Evolutionary conservation across 1,284 basidiomycete species (phyloP).

Genomic region (Lignosus rhinocerotis): DNA sequence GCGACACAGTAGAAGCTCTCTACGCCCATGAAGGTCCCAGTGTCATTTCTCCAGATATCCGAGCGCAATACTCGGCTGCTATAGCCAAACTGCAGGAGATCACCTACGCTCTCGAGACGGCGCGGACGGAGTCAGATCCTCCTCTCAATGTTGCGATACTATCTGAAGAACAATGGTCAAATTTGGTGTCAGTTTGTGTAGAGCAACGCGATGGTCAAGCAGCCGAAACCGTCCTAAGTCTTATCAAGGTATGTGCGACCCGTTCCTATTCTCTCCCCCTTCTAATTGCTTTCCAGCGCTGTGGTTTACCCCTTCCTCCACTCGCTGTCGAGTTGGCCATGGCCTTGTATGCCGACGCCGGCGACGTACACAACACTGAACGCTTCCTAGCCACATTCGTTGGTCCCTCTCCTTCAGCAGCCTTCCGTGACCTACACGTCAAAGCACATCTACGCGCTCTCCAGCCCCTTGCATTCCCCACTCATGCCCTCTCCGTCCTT

Average conservation of each 20-base stretch:
- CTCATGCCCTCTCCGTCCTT: constrained; percentile 56
- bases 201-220: constrained; percentile 33
- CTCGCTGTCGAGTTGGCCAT: constrained; percentile 48
- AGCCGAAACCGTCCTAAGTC: constrained; percentile 36
- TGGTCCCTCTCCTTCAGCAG: constrained; percentile 42
- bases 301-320: constrained; percentile 40
- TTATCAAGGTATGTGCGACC: constrained; percentile 52
- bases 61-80: constrained; percentile 12
- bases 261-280: not conserved
- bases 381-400: constrained; percentile 43
- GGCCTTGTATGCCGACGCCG: constrained; percentile 47
- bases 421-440: constrained; percentile 68
- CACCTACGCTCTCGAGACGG: constrained; percentile 7
- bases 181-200: constrained; percentile 44
- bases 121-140: not conserved
- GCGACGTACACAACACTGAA: constrained; percentile 49
- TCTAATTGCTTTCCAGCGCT: constrained; percentile 33
- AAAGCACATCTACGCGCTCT: constrained; percentile 55
- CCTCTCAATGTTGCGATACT: constrained; percentile 33
- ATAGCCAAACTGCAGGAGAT: constrained; percentile 23
- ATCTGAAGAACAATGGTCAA: constrained; percentile 50
- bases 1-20: constrained; percentile 4
- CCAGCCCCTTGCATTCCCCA: constrained; percentile 46
- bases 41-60: not conserved
- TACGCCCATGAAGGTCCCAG: constrained; percentile 16